Base-by-base conservation (phyloP, 495 filamentous ascomycete genomes). In the Amorphotheca resinae region DNA sequence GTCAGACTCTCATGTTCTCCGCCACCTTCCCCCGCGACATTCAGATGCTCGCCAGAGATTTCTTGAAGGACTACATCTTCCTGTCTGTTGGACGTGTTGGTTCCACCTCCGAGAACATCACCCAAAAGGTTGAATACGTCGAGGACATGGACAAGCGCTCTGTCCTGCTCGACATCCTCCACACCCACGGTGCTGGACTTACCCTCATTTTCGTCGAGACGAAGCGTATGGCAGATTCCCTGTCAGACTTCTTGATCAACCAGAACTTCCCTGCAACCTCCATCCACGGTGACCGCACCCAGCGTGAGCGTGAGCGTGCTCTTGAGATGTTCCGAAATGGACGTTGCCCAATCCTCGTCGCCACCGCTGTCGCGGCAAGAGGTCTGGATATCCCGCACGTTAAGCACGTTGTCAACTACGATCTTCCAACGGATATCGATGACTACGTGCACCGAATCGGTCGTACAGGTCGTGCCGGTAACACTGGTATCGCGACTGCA, bases 41-140 rank as follows among this genome's bases (percentile, higher is more conserved):
- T 48, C 93, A 96, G 70, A 93, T 95, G 85, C 80, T 98, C 42
- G 91, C 91, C 38, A 77, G 88, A 50, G 93, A 96, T 59, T 98
- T 98, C 74, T 67, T 98, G 53, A 93, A 91, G 68, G 89, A 96
- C 60, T 96, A 95, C 64, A 79, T 98, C 59, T 95, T 96, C 77
- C 73, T 98, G 48, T 96, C 91, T 4, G 93, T 98, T 59, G 91
- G 91, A 50, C 91, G 91, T 76, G 93, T 98, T 49, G 91, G 91
- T 58, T 96, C 93, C n/a, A 98, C 91, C 15, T 95, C 91, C 0
- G 88, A 96, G 72, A 98, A 98, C 71, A 96, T 96, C 53, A 98
- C 93, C 37, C 91, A 98, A 66, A 94, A 93, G 70, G 76, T 98
- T 40, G 87, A 96, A 63, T 96, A 95, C 53, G 91, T 96, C 42